phyloP scores from a whole-genome alignment of 352 stramenopile species.

The Detonula confervacea region DNA sequence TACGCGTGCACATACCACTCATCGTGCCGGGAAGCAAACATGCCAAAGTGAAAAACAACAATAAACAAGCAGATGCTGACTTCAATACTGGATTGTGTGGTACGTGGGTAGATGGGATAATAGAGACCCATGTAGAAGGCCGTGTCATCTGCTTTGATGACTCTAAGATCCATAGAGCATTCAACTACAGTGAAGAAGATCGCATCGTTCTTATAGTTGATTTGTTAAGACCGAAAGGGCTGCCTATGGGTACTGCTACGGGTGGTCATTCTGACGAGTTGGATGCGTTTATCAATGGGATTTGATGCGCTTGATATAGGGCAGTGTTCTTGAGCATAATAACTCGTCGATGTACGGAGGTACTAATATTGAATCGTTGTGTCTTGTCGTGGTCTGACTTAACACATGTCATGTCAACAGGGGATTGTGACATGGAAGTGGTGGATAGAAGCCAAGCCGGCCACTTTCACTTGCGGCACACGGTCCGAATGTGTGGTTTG shows the following conservation, averaged over 20 bases:
- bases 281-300: slow-evolving; percentile 81
- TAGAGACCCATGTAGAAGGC: slow-evolving; percentile 79
- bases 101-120: slow-evolving; percentile 86
- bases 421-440: no score
- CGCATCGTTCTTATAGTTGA: slow-evolving; percentile 87
- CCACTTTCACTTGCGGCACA: no score
- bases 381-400: no score
- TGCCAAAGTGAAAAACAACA: not conserved
- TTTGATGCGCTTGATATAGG: no score
- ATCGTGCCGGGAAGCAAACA: slow-evolving; percentile 61
- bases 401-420: no score
- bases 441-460: no score
- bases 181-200: slow-evolving; percentile 79
- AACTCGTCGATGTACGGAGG: no score
- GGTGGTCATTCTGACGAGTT: slow-evolving; percentile 85
- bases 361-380: no score
- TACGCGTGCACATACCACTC: slow-evolving; percentile 84
- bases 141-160: slow-evolving; percentile 86
- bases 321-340: no score
- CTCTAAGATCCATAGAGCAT: slow-evolving; percentile 84
- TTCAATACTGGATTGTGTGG: slow-evolving; percentile 71
- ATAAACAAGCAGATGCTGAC: not conserved
- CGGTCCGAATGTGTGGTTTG: no score
- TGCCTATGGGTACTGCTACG: slow-evolving; percentile 77
- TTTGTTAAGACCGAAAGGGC: slow-evolving; percentile 65